These are phyloP conservation scores for Pterocarpus macrocarpus DNA, from an alignment of 306 rosid genomes.

Conservation along the genomic window DNA sequence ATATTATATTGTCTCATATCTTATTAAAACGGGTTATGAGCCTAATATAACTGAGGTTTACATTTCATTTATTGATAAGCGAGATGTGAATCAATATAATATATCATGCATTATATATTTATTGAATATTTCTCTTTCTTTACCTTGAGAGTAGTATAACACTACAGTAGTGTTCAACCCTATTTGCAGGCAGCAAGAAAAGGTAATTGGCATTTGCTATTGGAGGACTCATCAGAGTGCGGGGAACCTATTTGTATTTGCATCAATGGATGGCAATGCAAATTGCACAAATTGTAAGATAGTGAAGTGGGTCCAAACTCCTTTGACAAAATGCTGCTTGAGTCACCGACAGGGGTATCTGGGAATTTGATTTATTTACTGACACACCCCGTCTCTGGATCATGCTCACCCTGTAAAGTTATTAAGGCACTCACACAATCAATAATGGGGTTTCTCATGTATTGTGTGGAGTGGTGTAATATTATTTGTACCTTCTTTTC, in stretches of 20 bases:
- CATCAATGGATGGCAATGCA: neutral
- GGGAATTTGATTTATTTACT: slow-evolving; percentile 26
- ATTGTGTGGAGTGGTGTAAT: too few relatives aligned
- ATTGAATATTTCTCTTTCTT: neutral
- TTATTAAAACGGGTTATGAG: too few relatives aligned
- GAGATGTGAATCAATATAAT: too few relatives aligned
- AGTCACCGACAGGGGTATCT: slow-evolving; percentile 47
- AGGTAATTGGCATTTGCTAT: neutral
- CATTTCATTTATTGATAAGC: too few relatives aligned
- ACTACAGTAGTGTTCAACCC: neutral
- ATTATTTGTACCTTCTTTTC: too few relatives aligned
- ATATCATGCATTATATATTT: too few relatives aligned
- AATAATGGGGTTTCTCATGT: too few relatives aligned
- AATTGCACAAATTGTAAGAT: neutral
- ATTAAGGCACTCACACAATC: neutral
- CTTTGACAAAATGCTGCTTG: slow-evolving; percentile 42
- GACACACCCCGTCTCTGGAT: slow-evolving; percentile 26
- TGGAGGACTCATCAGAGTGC: neutral
- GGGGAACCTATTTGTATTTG: slow-evolving; percentile 1
- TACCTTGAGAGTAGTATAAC: neutral
- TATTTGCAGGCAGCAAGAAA: neutral
- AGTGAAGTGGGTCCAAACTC: slow-evolving; percentile 37
- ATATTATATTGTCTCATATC: too few relatives aligned
- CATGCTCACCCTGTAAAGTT: neutral
- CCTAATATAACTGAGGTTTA: too few relatives aligned